phyloP scores from a whole-genome alignment of 2,329 filamentous ascomycete genomes.

The Pyrenochaeta sp. region DNA sequence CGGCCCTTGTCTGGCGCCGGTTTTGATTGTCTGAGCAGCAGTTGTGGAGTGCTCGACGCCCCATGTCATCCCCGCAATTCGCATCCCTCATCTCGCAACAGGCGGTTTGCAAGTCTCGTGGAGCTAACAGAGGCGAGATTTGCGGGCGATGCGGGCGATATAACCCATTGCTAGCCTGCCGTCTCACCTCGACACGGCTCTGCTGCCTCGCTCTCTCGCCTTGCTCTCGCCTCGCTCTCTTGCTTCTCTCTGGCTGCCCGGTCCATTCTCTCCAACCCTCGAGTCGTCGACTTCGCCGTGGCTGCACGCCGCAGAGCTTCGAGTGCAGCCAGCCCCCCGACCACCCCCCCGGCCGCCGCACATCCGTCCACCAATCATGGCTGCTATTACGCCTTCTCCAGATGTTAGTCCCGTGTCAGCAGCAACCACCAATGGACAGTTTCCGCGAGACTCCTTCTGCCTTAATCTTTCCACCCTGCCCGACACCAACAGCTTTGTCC shows the following conservation, averaged over 20 bases:
- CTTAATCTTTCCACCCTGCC: conserved; percentile 51
- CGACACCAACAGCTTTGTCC: conserved; percentile 47
- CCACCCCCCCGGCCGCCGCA: conserved; percentile 33
- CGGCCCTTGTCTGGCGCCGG: conserved; percentile 31
- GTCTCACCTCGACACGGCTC: conserved; percentile 7
- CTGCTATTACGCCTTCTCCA: conserved; percentile 50
- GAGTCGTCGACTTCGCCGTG: too few relatives aligned
- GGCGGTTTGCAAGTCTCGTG: conserved; percentile 25
- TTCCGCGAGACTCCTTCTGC: conserved; percentile 50
- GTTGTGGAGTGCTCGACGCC: conserved; percentile 42
- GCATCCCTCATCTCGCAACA: conserved; percentile 41
- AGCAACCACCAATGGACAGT: conserved; percentile 50
- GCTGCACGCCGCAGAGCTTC: conserved; percentile 39
- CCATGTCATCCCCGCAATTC: conserved; percentile 47
- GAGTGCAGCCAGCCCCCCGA: conserved; percentile 38
- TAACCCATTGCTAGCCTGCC: conserved; percentile 27
- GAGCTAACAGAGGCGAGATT: conserved; percentile 32
- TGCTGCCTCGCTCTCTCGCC: conserved; percentile 3
- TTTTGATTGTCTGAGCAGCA: conserved; percentile 37
- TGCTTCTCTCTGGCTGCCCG: conserved; percentile 10
- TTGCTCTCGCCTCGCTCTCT: conserved; percentile 4
- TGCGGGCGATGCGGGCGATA: conserved; percentile 30
- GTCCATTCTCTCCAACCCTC: too few relatives aligned
- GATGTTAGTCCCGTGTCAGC: conserved; percentile 55
- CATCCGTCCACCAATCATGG: conserved; percentile 51